Evolutionary conservation across 169 alveolate species (phyloP), one percentile per base, ranked within the genome.

Genomic region (Theileria orientalis): DNA sequence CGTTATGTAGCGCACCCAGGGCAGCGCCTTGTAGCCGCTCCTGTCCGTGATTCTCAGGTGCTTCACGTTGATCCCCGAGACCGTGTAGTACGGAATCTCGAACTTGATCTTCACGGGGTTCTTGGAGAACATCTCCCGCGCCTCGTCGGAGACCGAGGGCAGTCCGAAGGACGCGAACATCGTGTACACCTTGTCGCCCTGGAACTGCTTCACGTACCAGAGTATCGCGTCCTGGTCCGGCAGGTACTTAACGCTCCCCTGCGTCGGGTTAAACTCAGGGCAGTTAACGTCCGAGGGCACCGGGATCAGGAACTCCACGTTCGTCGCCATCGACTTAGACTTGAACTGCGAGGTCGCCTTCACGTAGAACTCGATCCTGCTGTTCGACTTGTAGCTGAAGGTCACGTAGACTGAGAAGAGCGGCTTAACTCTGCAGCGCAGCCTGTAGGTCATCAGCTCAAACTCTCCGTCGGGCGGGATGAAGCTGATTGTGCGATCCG

Each of bases 401-500:
- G 90, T 89, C 47, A 94, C 94, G 80, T 97, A 99, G 42, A 97
- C 96, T 96, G 98, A 95, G 44, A 98, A 95, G 40, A 97, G 90
- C 14, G 99, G 99, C 78, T 97, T 97, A 19, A 98, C 97, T 51
- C 90, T 93, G 27, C 94, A 92, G 90, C 95, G 96, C 29, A 98
- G 92, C 62, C 99, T 93, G 84, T 98, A 98, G 19, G 98, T 93
- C 99, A 98, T 97, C 33, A 98, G 93, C 85, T 97, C 99, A 85
- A 97, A 98, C 82, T 95, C 98, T 13, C 99, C 99, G 86, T 98
- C 99, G 16, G 99, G 99, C 7, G 99, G 99, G 32, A 96, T 96
- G 89, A 98, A 98, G 60, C 97, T 92, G 40, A 98, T 98, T 23
- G 98, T 95, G 72, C 99, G 91, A 74, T 98, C 99, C 67, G 92